Percentiles rank a stretch among this genome's conserved stretches.
These are phyloP conservation scores for Hanseniaspora singularis DNA, from an alignment of 805 yeast genomes.

Conservation along the genomic window DNA sequence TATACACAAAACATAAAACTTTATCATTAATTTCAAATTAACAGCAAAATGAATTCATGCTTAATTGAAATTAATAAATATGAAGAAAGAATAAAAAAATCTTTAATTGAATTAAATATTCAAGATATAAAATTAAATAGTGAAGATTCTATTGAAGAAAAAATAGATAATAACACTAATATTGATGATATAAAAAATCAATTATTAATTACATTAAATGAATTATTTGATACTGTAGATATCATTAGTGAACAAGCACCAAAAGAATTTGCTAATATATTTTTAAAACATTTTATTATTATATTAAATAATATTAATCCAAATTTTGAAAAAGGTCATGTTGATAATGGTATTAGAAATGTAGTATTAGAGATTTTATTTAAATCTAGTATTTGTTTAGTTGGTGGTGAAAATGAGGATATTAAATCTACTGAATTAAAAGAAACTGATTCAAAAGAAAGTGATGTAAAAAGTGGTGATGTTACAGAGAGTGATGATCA, in stretches of 20 bases:
- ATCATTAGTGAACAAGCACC: slow-evolving; percentile 11
- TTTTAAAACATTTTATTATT: background rate
- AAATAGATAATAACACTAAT: background rate
- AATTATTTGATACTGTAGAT: slow-evolving; percentile 14
- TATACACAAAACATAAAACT: too few species aligned
- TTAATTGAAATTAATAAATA: too few species aligned
- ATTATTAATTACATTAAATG: slow-evolving; percentile 7
- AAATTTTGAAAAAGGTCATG: background rate
- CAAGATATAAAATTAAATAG: too few species aligned
- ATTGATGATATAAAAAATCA: background rate
- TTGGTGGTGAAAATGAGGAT: too few species aligned
- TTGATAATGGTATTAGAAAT: slow-evolving; percentile 12
- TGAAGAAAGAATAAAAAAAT: too few species aligned
- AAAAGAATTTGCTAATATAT: background rate
- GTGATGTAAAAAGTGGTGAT: too few species aligned
- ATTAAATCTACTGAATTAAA: background rate
- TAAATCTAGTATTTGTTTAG: slow-evolving; percentile 6
- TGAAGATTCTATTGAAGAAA: background rate
- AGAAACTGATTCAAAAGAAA: background rate
- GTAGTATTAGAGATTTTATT: slow-evolving; percentile 9
- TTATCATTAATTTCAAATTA: too few species aligned
- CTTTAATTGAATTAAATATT: too few species aligned
- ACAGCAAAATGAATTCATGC: too few species aligned
- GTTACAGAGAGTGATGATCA: too few species aligned
- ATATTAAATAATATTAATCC: background rate